phyloP scores from a whole-genome alignment of 345 rosid species.

The Syzygium oleosum region DNA sequence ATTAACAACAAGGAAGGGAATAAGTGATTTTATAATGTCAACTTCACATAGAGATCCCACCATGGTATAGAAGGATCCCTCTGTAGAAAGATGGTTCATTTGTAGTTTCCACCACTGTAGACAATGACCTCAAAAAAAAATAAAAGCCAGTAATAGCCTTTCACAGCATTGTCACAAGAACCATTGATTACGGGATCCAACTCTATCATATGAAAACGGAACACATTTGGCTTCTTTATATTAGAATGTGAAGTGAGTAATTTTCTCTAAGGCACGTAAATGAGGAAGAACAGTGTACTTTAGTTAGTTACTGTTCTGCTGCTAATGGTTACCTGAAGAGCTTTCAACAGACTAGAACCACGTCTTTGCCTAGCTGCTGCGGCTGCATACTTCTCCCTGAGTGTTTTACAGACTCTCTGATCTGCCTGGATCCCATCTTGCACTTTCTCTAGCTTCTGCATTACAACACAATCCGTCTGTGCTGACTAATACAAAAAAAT shows the following conservation, averaged over 20 bases:
- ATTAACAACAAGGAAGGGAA: not conserved
- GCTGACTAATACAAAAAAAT: not conserved
- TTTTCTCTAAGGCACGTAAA: not conserved
- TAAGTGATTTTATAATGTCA: not conserved
- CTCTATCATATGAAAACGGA: not conserved
- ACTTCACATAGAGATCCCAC: not conserved
- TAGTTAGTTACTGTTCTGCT: not conserved
- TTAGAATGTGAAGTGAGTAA: not conserved
- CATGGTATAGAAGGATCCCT: not conserved
- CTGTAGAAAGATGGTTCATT: not conserved
- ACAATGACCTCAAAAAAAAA: not conserved
- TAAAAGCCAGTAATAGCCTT: not conserved
- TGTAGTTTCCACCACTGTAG: not conserved
- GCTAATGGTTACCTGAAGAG: conserved; percentile 46
- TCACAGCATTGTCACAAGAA: not conserved
- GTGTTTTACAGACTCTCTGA: conserved; percentile 44
- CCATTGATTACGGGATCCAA: not conserved
- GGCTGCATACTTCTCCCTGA: conserved; percentile 49
- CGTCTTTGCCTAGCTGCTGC: conserved; percentile 56
- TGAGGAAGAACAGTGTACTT: not conserved
- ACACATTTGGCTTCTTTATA: not conserved
- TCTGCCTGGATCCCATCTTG: conserved; percentile 50
- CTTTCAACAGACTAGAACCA: conserved; percentile 41
- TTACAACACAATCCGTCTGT: not conserved
- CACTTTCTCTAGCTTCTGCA: conserved; percentile 70